phyloP scores from a whole-genome alignment of 2,329 filamentous ascomycete species.

The Colletotrichum caudatum region DNA sequence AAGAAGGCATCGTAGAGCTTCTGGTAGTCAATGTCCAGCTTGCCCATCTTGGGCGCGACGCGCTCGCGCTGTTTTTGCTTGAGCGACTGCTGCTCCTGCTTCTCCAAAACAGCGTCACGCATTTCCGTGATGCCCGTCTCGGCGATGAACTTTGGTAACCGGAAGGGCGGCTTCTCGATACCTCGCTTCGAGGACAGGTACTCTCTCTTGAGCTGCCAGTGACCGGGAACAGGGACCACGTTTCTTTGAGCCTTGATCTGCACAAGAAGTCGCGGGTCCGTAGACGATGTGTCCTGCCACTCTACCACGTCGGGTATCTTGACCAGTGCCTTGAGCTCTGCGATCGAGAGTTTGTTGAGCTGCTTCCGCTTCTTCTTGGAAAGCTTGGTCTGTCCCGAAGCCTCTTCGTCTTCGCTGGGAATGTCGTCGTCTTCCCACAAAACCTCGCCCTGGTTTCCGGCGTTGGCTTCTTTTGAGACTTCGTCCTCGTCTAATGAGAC shows the following conservation, averaged over 20 bases:
- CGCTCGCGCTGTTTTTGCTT: constrained; percentile 97
- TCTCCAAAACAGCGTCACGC: constrained; percentile 95
- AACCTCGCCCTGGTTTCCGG: constrained; percentile 84
- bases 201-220: constrained; percentile 97
- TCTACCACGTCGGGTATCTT: constrained; percentile 94
- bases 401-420: constrained; percentile 84
- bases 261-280: constrained; percentile 88
- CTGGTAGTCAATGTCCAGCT: constrained; percentile 97
- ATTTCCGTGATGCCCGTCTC: constrained; percentile 98
- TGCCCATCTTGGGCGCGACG: constrained; percentile 95
- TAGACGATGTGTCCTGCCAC: constrained; percentile 94
- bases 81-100: constrained; percentile 89
- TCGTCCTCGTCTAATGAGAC: constrained; percentile 72
- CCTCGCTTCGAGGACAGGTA: constrained; percentile 97
- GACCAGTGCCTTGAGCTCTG: constrained; percentile 93
- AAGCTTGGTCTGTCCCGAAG: constrained; percentile 73
- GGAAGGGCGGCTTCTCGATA: constrained; percentile 94
- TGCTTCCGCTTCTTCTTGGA: constrained; percentile 97
- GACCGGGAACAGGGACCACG: constrained; percentile 90
- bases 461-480: constrained; percentile 72
- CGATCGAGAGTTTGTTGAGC: constrained; percentile 91
- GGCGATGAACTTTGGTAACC: constrained; percentile 94
- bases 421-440: constrained; percentile 88
- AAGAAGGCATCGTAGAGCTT: constrained; percentile 99
- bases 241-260: constrained; percentile 97